Base-by-base conservation (phyloP, 345 rosid species). In the Passiflora organensis region DNA sequence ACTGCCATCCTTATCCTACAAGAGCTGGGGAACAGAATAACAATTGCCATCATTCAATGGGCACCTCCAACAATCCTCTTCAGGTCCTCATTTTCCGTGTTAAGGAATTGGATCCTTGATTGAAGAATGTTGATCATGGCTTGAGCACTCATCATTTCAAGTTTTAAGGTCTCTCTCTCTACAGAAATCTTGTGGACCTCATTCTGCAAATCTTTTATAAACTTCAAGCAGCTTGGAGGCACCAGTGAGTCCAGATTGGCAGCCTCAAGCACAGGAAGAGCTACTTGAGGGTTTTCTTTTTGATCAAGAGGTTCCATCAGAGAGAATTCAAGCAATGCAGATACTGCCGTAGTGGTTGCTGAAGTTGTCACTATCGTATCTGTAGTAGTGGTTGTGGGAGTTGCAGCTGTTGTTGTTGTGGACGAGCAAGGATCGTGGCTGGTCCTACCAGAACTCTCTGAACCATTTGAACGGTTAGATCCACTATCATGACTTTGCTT, bases 271-370 rank as follows among this genome's bases (percentile, higher is more conserved):
- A 59, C 23, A 2, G 74, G 62, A n/a, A 68, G 51, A 53, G 71
- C 69, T 60, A 42, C 46, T 25, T 2, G 55, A 22, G 68, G 22
- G 11, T 48, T 64, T 58, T 75, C 78, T 71, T 69, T 78, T 6
- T 56, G 65, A 45, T 78, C 80, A 25, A 72, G 43, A 8, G 86
- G 64, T 49, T 82, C 86, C 89, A 78, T 76, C 12, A 84, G 80
- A n/a, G 88, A 82, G 62, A 87, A 85, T 65, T 87, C 96, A 60
- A 91, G 62, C 61, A 91, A 64, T 6, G 98, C 85, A 55, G 98
- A 87, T 54, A 86, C 53, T 22, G 89, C 85, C 0, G 78, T 78
- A 4, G 83, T 78, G 38, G 86, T 79, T 18, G 84, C 86, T 23
- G 78, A 68, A 49, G 76, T 65, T 20, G 72, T 36, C 50, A 66